Evolutionary conservation across 805 yeast genomes (phyloP), one percentile per base, ranked within the genome.

Genomic region (Lipomyces kockii): DNA sequence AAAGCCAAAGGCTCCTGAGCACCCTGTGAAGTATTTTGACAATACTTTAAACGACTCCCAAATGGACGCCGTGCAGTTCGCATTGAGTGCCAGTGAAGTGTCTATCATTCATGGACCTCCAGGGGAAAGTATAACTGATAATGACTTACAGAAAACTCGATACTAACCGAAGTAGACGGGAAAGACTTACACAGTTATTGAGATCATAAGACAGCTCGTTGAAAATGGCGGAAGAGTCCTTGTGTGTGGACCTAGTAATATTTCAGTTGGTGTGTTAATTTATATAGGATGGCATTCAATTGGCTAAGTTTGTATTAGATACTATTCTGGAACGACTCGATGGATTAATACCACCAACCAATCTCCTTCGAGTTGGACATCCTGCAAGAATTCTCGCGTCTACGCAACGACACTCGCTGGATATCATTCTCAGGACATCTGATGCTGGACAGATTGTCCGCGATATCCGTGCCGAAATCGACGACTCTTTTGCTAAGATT

Each of bases 211-310:
- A 61, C 97, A 93, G 75, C 80, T 92, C 61, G 82, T 86, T 0
- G 80, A 80, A 8, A 78, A 78, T 37, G 85, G 85, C 7, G 82
- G 85, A 68, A 77, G 92, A 57, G 87, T 94, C 0, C 80, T 94
- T 35, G 93, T 94, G 0, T 93, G 98, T 79, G 98, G 97, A 0
- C 97, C 98, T 0, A 92, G 98, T 0, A 94, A 94, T 76, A 88
- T 92, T 17, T 87, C 97, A 0, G 97, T 93, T 0, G 98, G 60
- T 58, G 20, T 3, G 60, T 37, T 29, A 32, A 3, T 20, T 0
- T n/a, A n/a, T 43, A n/a, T n/a, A 43, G 20, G 22, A 6, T 43
- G 14, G 9, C 49, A n/a, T 43, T 43, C 49, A 4, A 8, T 43
- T n/a, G 49, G 22, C 49, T 17, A 43, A 43, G 8, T 8, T 8